Evolutionary conservation across 148 eudicot species (phyloP).

Genomic region (Limonium bicolor): DNA sequence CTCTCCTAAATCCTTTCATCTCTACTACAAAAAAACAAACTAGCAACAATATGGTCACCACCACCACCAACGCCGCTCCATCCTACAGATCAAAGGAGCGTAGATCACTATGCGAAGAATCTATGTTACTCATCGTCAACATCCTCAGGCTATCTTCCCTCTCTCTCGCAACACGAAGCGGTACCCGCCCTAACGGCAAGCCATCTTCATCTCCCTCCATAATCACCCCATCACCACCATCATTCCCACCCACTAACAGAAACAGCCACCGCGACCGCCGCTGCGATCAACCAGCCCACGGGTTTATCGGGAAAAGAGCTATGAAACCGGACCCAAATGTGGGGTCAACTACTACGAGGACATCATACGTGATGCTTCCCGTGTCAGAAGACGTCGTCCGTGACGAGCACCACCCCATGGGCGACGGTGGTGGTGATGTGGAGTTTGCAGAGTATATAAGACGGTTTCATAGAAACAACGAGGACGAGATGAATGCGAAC

Average conservation of each 20-base stretch:
- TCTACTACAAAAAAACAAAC: too few species aligned
- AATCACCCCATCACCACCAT: too few species aligned
- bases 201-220: background rate
- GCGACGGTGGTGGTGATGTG: conserved; percentile 9
- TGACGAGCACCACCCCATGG: background rate
- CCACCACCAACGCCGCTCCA: too few species aligned
- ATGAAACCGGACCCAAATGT: conserved; percentile 23
- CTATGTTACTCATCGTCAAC: conserved; percentile 34
- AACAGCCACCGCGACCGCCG: background rate
- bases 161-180: conserved; percentile 19
- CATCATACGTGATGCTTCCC: conserved; percentile 18
- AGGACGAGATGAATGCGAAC: conserved; percentile 15
- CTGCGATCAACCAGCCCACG: background rate
- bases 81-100: conserved; percentile 12
- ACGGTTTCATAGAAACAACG: conserved; percentile 28
- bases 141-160: conserved; percentile 36
- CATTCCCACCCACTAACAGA: too few species aligned
- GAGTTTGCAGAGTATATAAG: conserved; percentile 21
- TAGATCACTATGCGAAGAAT: conserved; percentile 36
- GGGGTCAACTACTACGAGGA: conserved; percentile 12
- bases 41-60: too few species aligned
- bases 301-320: background rate
- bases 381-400: conserved; percentile 1
- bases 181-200: background rate
- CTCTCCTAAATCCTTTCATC: too few species aligned